Percentiles rank a stretch among this genome's conserved stretches.
These are phyloP conservation scores for Aspergillus luchuensis DNA, from an alignment of 2,329 filamentous ascomycete species.

Conservation along the genomic window DNA sequence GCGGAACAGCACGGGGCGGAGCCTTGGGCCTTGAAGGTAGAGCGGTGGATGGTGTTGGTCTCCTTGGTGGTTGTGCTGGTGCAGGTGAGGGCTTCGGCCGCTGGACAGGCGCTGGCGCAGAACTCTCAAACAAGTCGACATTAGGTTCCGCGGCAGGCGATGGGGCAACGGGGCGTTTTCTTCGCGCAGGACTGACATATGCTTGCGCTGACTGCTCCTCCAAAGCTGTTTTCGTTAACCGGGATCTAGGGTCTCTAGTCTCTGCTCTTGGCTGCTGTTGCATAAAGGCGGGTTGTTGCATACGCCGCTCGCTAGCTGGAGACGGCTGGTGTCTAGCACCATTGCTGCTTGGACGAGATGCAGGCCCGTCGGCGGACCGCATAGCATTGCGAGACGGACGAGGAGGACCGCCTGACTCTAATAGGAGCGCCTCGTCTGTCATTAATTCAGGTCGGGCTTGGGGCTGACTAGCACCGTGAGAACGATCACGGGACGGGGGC, in stretches of 20 bases:
- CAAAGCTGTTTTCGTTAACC: constrained; percentile 70
- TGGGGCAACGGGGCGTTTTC: constrained; percentile 62
- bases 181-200: constrained; percentile 83
- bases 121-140: constrained; percentile 65
- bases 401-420: constrained; percentile 34
- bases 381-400: constrained; percentile 30
- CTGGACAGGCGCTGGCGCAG: constrained; percentile 29
- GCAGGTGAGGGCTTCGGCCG: constrained; percentile 36
- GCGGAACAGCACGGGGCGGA: constrained; percentile 58
- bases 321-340: constrained; percentile 27
- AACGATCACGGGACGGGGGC: constrained; percentile 19
- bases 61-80: constrained; percentile 40
- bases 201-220: constrained; percentile 81
- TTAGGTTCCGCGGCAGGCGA: constrained; percentile 51
- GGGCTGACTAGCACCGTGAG: constrained; percentile 24
- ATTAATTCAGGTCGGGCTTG: constrained; percentile 31
- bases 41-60: constrained; percentile 48
- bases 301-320: constrained; percentile 25
- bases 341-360: constrained; percentile 21
- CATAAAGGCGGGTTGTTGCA: constrained; percentile 56
- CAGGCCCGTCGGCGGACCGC: constrained; percentile 27
- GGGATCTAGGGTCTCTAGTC: constrained; percentile 55
- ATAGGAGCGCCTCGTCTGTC: constrained; percentile 61
- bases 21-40: constrained; percentile 51
- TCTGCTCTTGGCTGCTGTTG: constrained; percentile 49